Evolutionary conservation across 2,329 filamentous ascomycete species (phyloP).

Genomic region (Myriosclerotinia curreyana): DNA sequence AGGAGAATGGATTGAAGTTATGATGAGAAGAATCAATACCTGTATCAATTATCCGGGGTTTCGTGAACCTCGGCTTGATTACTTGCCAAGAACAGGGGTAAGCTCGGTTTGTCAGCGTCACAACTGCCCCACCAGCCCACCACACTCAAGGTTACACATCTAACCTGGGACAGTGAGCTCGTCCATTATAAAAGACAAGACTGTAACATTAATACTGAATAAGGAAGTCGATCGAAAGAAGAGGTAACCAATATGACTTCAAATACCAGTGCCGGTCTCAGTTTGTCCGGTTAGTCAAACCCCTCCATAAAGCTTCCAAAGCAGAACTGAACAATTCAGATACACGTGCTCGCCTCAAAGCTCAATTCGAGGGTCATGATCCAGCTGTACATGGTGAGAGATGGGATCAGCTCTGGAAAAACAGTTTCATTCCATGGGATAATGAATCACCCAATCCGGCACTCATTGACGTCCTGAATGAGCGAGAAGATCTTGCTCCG

Average conservation of each 20-base stretch:
- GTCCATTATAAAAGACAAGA: neutral
- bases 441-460: slow-evolving; percentile 52
- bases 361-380: slow-evolving; percentile 32
- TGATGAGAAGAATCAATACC: neutral
- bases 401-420: slow-evolving; percentile 52
- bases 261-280: neutral
- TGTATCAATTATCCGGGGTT: neutral
- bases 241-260: neutral
- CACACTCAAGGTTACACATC: neutral
- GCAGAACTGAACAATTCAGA: slow-evolving; percentile 24
- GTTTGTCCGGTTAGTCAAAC: neutral
- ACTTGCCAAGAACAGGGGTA: neutral
- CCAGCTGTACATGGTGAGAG: slow-evolving; percentile 29
- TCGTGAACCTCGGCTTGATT: slow-evolving; percentile 2
- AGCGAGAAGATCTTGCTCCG: slow-evolving; percentile 44
- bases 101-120: neutral
- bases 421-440: slow-evolving; percentile 53
- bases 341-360: slow-evolving; percentile 30
- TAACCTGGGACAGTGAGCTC: neutral
- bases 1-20: neutral
- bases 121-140: neutral
- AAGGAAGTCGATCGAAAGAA: no score
- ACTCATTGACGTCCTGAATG: slow-evolving; percentile 51
- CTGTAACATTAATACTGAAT: no score
- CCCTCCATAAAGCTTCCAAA: neutral